These are phyloP conservation scores for Syzygium grande DNA, from an alignment of 345 rosid species.

Conservation along the genomic window DNA sequence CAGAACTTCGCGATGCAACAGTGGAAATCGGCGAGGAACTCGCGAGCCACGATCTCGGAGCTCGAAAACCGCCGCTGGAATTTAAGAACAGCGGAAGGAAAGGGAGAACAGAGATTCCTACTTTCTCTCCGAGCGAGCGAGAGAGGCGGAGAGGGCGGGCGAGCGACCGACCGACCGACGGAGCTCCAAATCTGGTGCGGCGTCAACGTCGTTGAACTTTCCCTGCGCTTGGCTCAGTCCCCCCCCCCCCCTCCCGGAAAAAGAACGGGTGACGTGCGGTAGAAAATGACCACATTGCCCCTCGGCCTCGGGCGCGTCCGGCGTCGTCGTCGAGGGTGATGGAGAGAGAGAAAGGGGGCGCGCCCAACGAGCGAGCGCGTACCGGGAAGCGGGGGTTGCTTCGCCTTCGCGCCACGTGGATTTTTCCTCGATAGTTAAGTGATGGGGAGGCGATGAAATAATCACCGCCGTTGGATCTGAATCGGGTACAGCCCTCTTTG, in stretches of 20 bases:
- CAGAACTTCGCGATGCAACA: neutral
- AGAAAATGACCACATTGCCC: neutral
- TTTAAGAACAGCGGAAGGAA: neutral
- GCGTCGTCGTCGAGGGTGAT: neutral
- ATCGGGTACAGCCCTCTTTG: too few species aligned
- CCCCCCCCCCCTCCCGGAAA: neutral
- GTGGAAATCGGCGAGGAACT: neutral
- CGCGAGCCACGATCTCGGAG: neutral
- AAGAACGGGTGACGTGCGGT: neutral
- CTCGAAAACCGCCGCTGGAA: neutral
- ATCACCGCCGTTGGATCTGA: neutral
- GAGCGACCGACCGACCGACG: conserved; percentile 3
- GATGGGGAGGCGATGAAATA: neutral
- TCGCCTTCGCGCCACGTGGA: neutral
- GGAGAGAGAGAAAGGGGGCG: neutral
- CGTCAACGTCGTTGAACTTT: conserved; percentile 28
- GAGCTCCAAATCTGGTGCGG: conserved; percentile 27
- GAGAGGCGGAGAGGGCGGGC: neutral
- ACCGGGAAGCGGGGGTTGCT: neutral
- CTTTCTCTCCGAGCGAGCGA: neutral
- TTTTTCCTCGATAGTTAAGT: neutral
- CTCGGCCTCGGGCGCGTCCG: neutral
- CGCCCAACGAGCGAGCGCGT: neutral
- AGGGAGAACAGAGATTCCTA: neutral
- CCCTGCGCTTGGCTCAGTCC: neutral